Conservation (phyloP, 352 stramenopile species). For the Phytophthora parvispora region DNA sequence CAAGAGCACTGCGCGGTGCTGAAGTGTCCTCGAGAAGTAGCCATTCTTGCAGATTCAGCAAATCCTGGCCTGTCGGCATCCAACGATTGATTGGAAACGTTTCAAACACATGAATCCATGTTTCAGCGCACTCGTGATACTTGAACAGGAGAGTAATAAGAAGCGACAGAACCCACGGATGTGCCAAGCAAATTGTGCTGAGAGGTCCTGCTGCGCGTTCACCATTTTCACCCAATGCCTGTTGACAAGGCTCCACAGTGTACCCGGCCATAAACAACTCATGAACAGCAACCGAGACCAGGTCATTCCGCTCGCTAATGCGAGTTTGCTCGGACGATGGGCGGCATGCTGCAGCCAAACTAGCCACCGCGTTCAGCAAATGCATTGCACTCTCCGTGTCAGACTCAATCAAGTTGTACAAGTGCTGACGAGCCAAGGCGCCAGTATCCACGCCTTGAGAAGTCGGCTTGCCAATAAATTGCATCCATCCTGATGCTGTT, state of each 20-base stretch:
- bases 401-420: conserved; percentile 69
- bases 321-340: background rate
- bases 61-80: conserved; percentile 69
- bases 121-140: conserved; percentile 83
- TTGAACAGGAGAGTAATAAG: conserved; percentile 75
- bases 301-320: conserved; percentile 42
- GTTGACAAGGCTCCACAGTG: conserved; percentile 56
- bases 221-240: conserved; percentile 55
- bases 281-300: conserved; percentile 68
- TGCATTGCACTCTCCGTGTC: conserved; percentile 77
- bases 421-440: conserved; percentile 48
- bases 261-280: conserved; percentile 76
- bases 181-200: conserved; percentile 69
- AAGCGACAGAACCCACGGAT: conserved; percentile 72
- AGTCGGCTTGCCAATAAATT: conserved; percentile 67
- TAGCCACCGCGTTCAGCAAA: conserved; percentile 79
- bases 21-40: conserved; percentile 79
- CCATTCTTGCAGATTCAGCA: conserved; percentile 85
- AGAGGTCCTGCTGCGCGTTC: conserved; percentile 62
- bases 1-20: conserved; percentile 66
- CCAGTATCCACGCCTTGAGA: conserved; percentile 35
- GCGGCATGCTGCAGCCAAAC: conserved; percentile 49
- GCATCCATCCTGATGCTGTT: conserved; percentile 63
- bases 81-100: conserved; percentile 90
- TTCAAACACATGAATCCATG: conserved; percentile 88